These are phyloP conservation scores for Eucalyptus tenuipes DNA, from an alignment of 345 rosid species.

Conservation along the genomic window DNA sequence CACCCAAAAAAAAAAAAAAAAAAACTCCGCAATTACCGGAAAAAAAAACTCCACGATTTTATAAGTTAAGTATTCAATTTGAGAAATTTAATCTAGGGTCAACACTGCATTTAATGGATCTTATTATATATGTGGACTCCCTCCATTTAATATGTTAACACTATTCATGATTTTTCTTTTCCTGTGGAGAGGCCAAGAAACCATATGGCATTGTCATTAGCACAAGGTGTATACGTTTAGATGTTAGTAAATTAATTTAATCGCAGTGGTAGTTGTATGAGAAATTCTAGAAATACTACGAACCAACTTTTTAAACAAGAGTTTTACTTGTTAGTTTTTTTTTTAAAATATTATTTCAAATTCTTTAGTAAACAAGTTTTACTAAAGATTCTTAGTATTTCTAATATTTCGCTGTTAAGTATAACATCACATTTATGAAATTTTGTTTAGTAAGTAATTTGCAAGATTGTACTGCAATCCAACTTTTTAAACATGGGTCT, in stretches of 20 bases:
- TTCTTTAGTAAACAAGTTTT: background rate
- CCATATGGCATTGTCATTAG: background rate
- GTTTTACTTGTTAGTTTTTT: background rate
- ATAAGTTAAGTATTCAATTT: background rate
- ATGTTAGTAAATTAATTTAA: background rate
- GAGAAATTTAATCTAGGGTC: background rate
- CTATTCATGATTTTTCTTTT: background rate
- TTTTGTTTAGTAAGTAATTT: background rate
- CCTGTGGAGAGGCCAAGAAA: background rate
- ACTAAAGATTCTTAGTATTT: background rate
- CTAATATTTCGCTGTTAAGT: background rate
- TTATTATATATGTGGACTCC: background rate
- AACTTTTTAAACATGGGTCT: background rate
- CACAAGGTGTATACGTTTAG: background rate
- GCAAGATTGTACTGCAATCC: background rate
- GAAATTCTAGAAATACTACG: background rate
- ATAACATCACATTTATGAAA: background rate
- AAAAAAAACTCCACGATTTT: background rate
- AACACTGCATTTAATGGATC: background rate
- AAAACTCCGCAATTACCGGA: no score
- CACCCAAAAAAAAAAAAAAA: no score
- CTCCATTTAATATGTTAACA: background rate
- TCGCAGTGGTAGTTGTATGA: background rate
- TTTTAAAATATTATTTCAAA: background rate
- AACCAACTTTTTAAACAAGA: background rate